Conservation (phyloP, 495 filamentous ascomycete species). For the Penicillium flavigenum region DNA sequence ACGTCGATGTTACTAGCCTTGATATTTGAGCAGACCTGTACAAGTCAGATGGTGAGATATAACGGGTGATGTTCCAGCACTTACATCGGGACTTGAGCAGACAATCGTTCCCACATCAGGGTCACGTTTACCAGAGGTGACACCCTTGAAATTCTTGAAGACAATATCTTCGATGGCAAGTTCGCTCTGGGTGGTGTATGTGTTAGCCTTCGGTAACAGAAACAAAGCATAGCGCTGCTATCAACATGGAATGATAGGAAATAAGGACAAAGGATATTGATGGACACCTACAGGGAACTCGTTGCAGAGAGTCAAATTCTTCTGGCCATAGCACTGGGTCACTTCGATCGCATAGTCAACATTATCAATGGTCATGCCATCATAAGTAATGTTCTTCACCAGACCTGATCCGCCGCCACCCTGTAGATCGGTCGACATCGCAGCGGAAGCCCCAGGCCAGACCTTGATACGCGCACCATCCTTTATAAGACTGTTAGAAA, state of each 20-base stretch:
- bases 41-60: constrained; percentile 4
- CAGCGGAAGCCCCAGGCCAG: constrained; percentile 57
- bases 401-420: constrained; percentile 58
- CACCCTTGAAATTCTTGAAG: constrained; percentile 55
- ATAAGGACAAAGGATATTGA: background rate
- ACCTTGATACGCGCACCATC: constrained; percentile 72
- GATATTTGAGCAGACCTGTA: constrained; percentile 54
- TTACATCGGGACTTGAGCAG: constrained; percentile 52
- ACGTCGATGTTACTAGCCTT: constrained; percentile 52
- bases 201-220: background rate
- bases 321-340: constrained; percentile 66
- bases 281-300: constrained; percentile 47
- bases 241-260: background rate
- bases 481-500: constrained; percentile 15
- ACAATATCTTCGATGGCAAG: constrained; percentile 57
- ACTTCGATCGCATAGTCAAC: constrained; percentile 66
- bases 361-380: constrained; percentile 54
- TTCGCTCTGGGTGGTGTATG: constrained; percentile 36
- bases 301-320: constrained; percentile 60
- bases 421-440: constrained; percentile 55
- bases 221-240: background rate
- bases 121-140: constrained; percentile 51
- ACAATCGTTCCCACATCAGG: constrained; percentile 56
- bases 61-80: constrained; percentile 4
- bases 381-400: constrained; percentile 58